Evolutionary conservation across 1,284 basidiomycete species (phyloP).

Genomic region (Tylopilus sp.): DNA sequence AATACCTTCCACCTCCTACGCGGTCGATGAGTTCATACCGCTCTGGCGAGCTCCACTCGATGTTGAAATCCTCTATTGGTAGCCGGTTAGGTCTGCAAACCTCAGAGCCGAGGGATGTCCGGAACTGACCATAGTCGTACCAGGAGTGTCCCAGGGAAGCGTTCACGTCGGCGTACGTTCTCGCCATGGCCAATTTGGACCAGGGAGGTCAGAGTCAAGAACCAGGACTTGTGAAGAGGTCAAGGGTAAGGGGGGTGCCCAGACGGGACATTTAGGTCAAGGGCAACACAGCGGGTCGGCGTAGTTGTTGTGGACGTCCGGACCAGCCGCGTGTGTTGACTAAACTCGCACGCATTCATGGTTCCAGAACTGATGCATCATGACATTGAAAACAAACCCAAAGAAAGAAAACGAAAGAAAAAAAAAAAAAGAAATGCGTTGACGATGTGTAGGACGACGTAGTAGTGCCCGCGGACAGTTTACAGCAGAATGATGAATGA

Average conservation of each 20-base stretch:
- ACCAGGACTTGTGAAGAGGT: conserved; percentile 14
- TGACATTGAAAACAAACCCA: conserved; percentile 15
- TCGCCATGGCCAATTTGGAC: conserved; percentile 41
- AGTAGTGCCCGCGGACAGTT: conserved; percentile 23
- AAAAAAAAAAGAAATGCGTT: conserved; percentile 16
- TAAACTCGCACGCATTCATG: background rate
- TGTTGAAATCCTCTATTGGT: conserved; percentile 59
- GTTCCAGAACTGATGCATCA: conserved; percentile 16
- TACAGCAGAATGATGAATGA: conserved; percentile 28
- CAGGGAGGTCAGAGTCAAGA: conserved; percentile 14
- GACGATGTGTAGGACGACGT: conserved; percentile 26
- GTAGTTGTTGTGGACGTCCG: background rate
- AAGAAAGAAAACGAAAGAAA: background rate
- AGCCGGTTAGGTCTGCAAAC: conserved; percentile 2
- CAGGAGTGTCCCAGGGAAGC: conserved; percentile 42
- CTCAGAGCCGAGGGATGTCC: background rate
- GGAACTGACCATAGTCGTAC: conserved; percentile 49
- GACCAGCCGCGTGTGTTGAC: background rate
- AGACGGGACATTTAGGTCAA: conserved; percentile 28
- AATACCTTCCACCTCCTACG: conserved; percentile 79
- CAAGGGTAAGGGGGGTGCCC: conserved; percentile 19
- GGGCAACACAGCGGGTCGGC: conserved; percentile 7
- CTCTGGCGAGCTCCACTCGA: conserved; percentile 74
- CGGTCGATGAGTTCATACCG: conserved; percentile 80
- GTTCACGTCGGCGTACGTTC: conserved; percentile 48